phyloP scores from a whole-genome alignment of 2,329 filamentous ascomycete species.

The Curvularia lunata region DNA sequence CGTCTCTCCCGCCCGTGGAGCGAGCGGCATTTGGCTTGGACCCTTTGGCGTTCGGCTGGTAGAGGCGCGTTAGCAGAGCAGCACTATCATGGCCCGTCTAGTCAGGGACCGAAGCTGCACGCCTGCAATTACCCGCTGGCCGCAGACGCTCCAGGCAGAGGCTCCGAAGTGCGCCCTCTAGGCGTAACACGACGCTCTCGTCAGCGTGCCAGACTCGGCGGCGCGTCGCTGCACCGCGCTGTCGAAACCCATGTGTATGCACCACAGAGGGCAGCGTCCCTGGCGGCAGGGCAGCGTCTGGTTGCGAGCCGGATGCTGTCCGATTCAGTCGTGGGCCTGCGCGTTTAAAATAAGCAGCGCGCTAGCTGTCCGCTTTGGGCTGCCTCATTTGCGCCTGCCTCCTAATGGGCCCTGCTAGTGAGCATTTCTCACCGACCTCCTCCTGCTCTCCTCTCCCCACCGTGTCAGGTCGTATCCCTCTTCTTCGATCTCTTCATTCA shows the following conservation, averaged over 20 bases:
- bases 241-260: too few species aligned
- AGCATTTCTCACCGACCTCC: conserved; percentile 40
- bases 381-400: conserved; percentile 46
- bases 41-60: conserved; percentile 13
- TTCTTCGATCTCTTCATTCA: conserved; percentile 45
- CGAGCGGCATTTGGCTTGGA: conserved; percentile 28
- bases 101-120: conserved; percentile 28
- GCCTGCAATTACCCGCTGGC: conserved; percentile 20
- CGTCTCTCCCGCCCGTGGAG: conserved; percentile 6
- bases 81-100: conserved; percentile 14
- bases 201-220: conserved; percentile 3
- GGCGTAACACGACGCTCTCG: conserved; percentile 8
- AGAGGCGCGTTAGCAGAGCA: background rate
- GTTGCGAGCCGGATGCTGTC: conserved; percentile 18
- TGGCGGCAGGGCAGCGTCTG: conserved; percentile 25
- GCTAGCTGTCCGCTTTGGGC: conserved; percentile 33
- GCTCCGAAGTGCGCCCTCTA: conserved; percentile 3
- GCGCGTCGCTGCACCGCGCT: background rate
- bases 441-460: conserved; percentile 34
- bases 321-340: conserved; percentile 32
- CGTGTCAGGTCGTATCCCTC: conserved; percentile 38
- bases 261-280: conserved; percentile 20
- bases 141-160: conserved; percentile 8
- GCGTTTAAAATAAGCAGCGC: conserved; percentile 40
- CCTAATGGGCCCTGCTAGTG: conserved; percentile 42